Evolutionary conservation across 352 stramenopile genomes (phyloP).

Genomic region (Globisporangium nunn): DNA sequence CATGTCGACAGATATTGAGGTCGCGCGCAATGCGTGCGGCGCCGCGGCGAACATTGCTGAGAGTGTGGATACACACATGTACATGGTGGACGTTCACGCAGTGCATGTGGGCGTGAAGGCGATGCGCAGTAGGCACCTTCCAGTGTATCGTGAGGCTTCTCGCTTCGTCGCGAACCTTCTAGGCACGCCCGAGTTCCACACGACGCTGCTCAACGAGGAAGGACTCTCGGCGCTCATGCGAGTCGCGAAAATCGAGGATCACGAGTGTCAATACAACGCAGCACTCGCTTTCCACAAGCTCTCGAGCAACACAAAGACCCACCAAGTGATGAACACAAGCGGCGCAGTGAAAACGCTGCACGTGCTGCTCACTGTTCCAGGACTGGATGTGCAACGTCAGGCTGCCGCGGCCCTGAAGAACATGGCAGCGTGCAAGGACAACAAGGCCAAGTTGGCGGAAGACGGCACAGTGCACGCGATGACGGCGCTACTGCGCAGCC

Average conservation of each 20-base stretch:
- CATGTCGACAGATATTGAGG: slow-evolving; percentile 84
- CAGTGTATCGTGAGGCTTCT: slow-evolving; percentile 89
- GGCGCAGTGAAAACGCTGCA: slow-evolving; percentile 60
- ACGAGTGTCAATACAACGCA: slow-evolving; percentile 89
- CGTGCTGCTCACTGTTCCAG: slow-evolving; percentile 58
- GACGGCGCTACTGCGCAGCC: slow-evolving; percentile 74
- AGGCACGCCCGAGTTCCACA: slow-evolving; percentile 72
- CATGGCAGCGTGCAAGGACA: slow-evolving; percentile 85
- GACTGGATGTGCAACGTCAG: slow-evolving; percentile 80
- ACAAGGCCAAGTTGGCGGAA: slow-evolving; percentile 86
- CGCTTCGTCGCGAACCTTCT: slow-evolving; percentile 89
- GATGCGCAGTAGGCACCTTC: slow-evolving; percentile 85
- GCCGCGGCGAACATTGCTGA: slow-evolving; percentile 90
- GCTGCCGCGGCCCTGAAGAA: slow-evolving; percentile 90
- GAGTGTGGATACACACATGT: slow-evolving; percentile 71
- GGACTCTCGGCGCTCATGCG: slow-evolving; percentile 81
- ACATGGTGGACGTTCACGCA: slow-evolving; percentile 79
- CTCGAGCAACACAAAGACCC: slow-evolving; percentile 54
- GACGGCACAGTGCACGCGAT: slow-evolving; percentile 82
- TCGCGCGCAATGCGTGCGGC: slow-evolving; percentile 87
- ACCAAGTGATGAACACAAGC: slow-evolving; percentile 60
- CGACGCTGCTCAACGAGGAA: slow-evolving; percentile 75
- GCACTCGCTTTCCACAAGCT: slow-evolving; percentile 89
- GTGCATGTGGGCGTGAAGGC: slow-evolving; percentile 86
- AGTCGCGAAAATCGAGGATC: slow-evolving; percentile 86